These are phyloP conservation scores for Marasmius tenuissimus DNA, from an alignment of 1,284 basidiomycete genomes.

Conservation along the genomic window DNA sequence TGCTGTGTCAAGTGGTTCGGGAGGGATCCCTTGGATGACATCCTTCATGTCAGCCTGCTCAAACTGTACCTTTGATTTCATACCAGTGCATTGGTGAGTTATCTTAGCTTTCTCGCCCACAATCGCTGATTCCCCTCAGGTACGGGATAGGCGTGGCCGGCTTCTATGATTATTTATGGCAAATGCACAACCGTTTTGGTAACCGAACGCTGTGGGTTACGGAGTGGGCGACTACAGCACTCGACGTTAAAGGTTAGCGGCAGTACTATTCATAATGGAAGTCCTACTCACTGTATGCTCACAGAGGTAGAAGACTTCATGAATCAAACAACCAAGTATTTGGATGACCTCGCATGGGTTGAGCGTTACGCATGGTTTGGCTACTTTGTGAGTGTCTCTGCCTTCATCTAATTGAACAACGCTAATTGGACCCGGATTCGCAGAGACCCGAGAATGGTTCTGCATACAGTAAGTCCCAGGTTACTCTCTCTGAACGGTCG, in stretches of 20 bases:
- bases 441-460: conserved; percentile 38
- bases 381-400: conserved; percentile 39
- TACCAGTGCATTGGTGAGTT: conserved; percentile 37
- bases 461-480: conserved; percentile 35
- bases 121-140: conserved; percentile 23
- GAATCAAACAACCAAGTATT: conserved; percentile 38
- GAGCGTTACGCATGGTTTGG: conserved; percentile 51
- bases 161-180: conserved; percentile 54
- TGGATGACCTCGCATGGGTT: conserved; percentile 42
- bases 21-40: conserved; percentile 55
- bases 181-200: conserved; percentile 43
- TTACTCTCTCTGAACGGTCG: not conserved
- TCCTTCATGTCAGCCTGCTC: conserved; percentile 53
- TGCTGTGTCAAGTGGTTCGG: conserved; percentile 58
- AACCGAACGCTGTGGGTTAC: conserved; percentile 58
- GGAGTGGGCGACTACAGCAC: conserved; percentile 52
- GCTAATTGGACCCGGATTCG: not conserved
- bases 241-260: conserved; percentile 34
- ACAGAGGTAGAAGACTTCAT: conserved; percentile 40
- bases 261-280: not conserved
- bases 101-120: not conserved
- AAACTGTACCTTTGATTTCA: conserved; percentile 52
- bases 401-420: not conserved
- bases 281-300: not conserved
- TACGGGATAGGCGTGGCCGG: conserved; percentile 52